A percentile compares a stretch with the other conserved stretches of the same genome.
Evolutionary conservation across 192 early-diverging fungal genomes (phyloP).

Genomic region (Lobosporangium transversale): DNA sequence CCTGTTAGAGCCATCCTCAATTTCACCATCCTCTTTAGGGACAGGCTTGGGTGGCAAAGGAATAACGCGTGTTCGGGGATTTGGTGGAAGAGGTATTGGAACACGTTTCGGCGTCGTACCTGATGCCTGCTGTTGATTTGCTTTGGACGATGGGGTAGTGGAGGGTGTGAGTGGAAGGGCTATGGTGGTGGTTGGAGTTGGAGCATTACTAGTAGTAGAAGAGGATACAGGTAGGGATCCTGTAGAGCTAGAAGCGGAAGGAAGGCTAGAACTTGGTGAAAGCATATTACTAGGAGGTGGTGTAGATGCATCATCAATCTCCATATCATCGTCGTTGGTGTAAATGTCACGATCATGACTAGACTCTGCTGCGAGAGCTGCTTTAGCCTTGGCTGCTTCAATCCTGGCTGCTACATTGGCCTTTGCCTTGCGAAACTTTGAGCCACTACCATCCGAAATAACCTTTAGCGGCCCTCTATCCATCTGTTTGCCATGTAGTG

Average conservation of each 20-base stretch:
- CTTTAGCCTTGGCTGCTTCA: slow-evolving; percentile 39
- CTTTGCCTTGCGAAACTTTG: slow-evolving; percentile 42
- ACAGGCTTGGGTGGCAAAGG: slow-evolving; percentile 28
- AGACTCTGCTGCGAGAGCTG: slow-evolving; percentile 28
- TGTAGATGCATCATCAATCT: slow-evolving; percentile 55
- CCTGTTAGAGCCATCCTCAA: slow-evolving; percentile 2
- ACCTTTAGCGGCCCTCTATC: slow-evolving; percentile 48
- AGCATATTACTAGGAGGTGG: slow-evolving; percentile 44
- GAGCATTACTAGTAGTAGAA: slow-evolving; percentile 1
- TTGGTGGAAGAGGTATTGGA: slow-evolving; percentile 40
- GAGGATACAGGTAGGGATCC: slow-evolving; percentile 11
- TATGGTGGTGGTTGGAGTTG: background rate
- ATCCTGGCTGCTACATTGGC: slow-evolving; percentile 47
- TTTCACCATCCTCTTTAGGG: slow-evolving; percentile 38
- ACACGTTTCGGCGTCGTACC: slow-evolving; percentile 16
- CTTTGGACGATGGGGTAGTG: slow-evolving; percentile 9
- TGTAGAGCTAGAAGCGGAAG: slow-evolving; percentile 5
- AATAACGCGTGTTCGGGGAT: slow-evolving; percentile 40
- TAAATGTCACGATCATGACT: slow-evolving; percentile 38
- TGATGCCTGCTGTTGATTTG: slow-evolving; percentile 1
- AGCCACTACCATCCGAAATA: slow-evolving; percentile 38
- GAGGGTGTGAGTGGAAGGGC: slow-evolving; percentile 16
- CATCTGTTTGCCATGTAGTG: slow-evolving; percentile 59
- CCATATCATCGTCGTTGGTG: slow-evolving; percentile 57
- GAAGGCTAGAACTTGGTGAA: slow-evolving; percentile 16